Evolutionary conservation across 345 rosid genomes (phyloP), one percentile per base, ranked within the genome.

Genomic region (Eutrema yunnanense): DNA sequence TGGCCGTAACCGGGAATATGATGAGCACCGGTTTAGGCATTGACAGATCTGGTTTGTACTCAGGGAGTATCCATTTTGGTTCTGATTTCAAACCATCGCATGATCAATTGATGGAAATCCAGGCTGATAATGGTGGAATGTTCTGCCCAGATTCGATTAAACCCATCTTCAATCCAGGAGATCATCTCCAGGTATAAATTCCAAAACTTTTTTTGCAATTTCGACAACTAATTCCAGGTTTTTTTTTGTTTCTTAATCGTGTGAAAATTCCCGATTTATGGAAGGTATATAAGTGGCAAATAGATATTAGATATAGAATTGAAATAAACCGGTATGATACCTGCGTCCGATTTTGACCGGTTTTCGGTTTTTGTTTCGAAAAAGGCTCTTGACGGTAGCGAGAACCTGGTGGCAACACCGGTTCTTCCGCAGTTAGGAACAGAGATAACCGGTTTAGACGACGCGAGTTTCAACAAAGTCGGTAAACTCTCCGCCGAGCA

Each of bases 401-500:
- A 76, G 62, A 76, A 76, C n/a, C 13, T 64, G 30, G 75, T 55
- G 32, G 54, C 75, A 63, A 50, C 47, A 6, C 80, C 80, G 75
- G 75, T 69, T 76, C 75, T 63, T 54, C 74, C 79, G 37, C 52
- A 54, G 32, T 48, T 70, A 56, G 80, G 75, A 37, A 64, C 76
- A 9, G 80, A 76, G 54, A 80, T 89, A 14, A 76, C 96, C 40
- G 81, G 84, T 69, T 82, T 91, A 81, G 98, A 94, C 57, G 96
- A 91, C 63, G 49, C 96, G 46, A 74, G 76, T 44, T 85, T 82
- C 68, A 88, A 78, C 72, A 88, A 80, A 72, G 90, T 89, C 5
- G 90, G 92, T 2, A 94, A 88, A 62, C 85, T 94, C 32, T 84
- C 98, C 0, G 82, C 83, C 0, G 96, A 94, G 78, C 92, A 94